Conservation (phyloP, 208 protist genomes). For the Wallacemonas sp. region DNA sequence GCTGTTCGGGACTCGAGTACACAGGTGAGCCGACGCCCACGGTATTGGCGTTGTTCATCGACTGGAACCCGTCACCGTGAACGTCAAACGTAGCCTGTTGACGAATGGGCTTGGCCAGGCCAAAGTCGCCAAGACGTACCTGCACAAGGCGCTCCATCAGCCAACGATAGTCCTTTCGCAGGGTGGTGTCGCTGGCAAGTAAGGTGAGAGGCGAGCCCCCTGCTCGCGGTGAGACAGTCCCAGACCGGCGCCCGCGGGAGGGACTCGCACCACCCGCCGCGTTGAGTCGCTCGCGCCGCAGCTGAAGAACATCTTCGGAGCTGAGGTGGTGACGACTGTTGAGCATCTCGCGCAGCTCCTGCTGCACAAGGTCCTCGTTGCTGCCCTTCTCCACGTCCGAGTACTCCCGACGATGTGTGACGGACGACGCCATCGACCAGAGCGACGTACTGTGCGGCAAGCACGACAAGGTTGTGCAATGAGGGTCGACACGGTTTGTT, state of each 20-base stretch:
- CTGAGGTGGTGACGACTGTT: not conserved
- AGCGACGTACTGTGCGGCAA: slow-evolving; percentile 1
- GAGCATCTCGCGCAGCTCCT: not conserved
- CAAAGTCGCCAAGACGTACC: slow-evolving; percentile 80
- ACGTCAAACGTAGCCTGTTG: slow-evolving; percentile 25
- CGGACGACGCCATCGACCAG: not conserved
- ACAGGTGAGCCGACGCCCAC: slow-evolving; percentile 80
- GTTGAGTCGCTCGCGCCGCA: not conserved
- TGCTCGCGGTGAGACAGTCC: no score
- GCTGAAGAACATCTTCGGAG: slow-evolving; percentile 3
- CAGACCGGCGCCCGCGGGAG: no score
- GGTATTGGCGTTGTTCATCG: slow-evolving; percentile 58
- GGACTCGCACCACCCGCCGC: not conserved
- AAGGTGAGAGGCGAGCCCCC: no score
- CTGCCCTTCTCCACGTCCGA: not conserved
- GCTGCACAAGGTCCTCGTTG: not conserved
- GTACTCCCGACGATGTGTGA: not conserved
- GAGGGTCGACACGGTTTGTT: not conserved
- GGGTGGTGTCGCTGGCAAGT: not conserved
- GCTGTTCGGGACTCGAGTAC: slow-evolving; percentile 88
- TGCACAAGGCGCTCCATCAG: slow-evolving; percentile 52
- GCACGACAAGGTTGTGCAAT: slow-evolving; percentile 2
- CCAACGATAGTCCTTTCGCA: slow-evolving; percentile 32
- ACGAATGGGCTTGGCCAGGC: slow-evolving; percentile 51
- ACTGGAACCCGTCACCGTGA: slow-evolving; percentile 32